Evolutionary conservation across 345 rosid species (phyloP), one percentile per base, ranked within the genome.

Genomic region (Citrus trifoliata): DNA sequence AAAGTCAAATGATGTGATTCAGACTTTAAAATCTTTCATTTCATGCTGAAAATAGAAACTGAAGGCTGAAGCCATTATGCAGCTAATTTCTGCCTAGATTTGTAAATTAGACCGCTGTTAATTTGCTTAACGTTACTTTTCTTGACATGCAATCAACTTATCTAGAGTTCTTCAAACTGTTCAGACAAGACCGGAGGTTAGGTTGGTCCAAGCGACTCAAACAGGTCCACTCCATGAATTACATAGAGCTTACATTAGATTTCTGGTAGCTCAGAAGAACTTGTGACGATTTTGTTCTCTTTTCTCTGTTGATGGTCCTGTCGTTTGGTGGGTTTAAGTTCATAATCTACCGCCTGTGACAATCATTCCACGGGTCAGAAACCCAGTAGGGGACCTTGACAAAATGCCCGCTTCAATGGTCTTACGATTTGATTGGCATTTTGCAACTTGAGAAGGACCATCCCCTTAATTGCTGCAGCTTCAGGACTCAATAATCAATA

Each of bases 391-490:
- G 71, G 79, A 66, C 72, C 64, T 76, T 33, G 73, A 76, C 53
- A 55, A 67, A 75, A 48, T 28, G 78, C 46, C 30, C 60, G 21
- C 21, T 37, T 74, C 16, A 32, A 59, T 6, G 12, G 62, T 22
- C 16, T 37, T 9, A 33, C 24, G 16, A 35, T 35, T 35, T 37
- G 48, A 22, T 35, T 55, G 59, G 25, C 53, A 55, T n/a, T 35
- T 24, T 67, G 73, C 79, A 53, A 65, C 46, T 75, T 75, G 78
- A 30, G 62, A 76, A 76, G 79, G 79, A 53, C 79, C 79, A 76
- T 76, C 19, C 13, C 37, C 64, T 67, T 76, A 53, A 67, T 66
- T 55, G 66, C 51, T 27, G 60, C 69, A 63, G 46, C 59, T 27
- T 42, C 46, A 51, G 35, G 61, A 64, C 37, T 64, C 28, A 53